Conservation (phyloP, 768 basidiomycete genomes). For the Leucocoprinus birnbaumii region DNA sequence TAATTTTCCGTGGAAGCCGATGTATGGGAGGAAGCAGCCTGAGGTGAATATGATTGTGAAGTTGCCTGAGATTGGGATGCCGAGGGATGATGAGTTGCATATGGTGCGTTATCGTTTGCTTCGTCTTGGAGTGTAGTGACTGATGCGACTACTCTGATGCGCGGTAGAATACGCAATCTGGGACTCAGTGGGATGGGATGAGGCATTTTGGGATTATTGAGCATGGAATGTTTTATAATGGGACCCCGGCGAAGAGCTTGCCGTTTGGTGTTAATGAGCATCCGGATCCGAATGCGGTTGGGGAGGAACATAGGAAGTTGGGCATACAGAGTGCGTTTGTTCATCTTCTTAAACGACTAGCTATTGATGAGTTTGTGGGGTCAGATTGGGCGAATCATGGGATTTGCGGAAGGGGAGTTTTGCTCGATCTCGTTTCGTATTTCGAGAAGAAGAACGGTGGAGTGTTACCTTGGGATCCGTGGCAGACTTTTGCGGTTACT, state of each 20-base stretch:
- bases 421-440: slow-evolving; percentile 60
- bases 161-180: slow-evolving; percentile 67
- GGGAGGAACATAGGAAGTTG: slow-evolving; percentile 43
- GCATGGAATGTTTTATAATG: slow-evolving; percentile 61
- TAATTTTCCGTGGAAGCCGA: slow-evolving; percentile 67
- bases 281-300: slow-evolving; percentile 46
- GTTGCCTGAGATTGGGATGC: slow-evolving; percentile 18
- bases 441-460: slow-evolving; percentile 34
- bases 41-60: slow-evolving; percentile 40
- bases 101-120: slow-evolving; percentile 35
- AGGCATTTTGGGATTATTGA: slow-evolving; percentile 53
- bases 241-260: slow-evolving; percentile 44
- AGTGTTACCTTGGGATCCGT: slow-evolving; percentile 59
- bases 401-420: slow-evolving; percentile 65
- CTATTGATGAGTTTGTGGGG: neutral
- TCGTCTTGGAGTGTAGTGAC: neutral
- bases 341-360: neutral
- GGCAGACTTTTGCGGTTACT: slow-evolving; percentile 50
- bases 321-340: slow-evolving; percentile 62
- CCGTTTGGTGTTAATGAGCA: slow-evolving; percentile 43
- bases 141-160: no score
- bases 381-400: slow-evolving; percentile 71
- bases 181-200: slow-evolving; percentile 69
- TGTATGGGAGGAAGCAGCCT: slow-evolving; percentile 54
- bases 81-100: slow-evolving; percentile 52